Conservation (phyloP, 2,329 filamentous ascomycete species). For the Clarireedia monteithiana region DNA sequence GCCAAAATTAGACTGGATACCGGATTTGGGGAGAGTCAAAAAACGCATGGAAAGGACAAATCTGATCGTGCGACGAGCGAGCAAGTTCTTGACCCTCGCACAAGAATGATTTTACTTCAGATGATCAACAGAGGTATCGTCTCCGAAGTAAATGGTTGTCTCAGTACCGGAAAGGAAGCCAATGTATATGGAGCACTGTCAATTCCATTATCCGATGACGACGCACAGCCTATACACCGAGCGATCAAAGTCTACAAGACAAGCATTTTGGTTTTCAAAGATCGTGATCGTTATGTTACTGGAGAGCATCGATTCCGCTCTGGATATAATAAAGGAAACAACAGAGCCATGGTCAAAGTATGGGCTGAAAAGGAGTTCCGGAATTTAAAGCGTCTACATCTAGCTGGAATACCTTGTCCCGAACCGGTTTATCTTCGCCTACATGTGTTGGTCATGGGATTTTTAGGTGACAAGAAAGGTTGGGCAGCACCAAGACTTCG, state of each 20-base stretch:
- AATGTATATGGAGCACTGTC: conserved; percentile 92
- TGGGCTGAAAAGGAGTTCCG: conserved; percentile 99
- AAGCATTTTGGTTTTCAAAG: conserved; percentile 94
- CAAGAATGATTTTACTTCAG: conserved; percentile 89
- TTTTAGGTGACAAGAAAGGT: conserved; percentile 80
- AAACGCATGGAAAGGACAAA: conserved; percentile 68
- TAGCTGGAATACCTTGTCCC: conserved; percentile 81
- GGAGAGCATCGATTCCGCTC: conserved; percentile 88
- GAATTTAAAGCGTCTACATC: conserved; percentile 78
- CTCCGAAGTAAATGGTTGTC: conserved; percentile 85
- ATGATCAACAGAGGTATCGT: conserved; percentile 91
- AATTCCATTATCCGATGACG: conserved; percentile 42
- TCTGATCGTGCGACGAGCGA: conserved; percentile 89
- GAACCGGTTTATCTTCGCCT: conserved; percentile 82
- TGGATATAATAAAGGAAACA: conserved; percentile 91
- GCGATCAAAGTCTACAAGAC: conserved; percentile 99
- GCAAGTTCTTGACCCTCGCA: conserved; percentile 88
- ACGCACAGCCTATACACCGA: conserved; percentile 56
- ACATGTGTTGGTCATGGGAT: conserved; percentile 94
- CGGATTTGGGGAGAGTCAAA: conserved; percentile 41
- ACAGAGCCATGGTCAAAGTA: conserved; percentile 92
- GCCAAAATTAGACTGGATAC: conserved; percentile 75
- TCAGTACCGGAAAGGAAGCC: conserved; percentile 95
- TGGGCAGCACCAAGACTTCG: conserved; percentile 82
- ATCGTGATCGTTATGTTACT: conserved; percentile 89